Evolutionary conservation across 129 eudicot genomes (phyloP).

Genomic region (Chrysanthemum lavandulifolium): DNA sequence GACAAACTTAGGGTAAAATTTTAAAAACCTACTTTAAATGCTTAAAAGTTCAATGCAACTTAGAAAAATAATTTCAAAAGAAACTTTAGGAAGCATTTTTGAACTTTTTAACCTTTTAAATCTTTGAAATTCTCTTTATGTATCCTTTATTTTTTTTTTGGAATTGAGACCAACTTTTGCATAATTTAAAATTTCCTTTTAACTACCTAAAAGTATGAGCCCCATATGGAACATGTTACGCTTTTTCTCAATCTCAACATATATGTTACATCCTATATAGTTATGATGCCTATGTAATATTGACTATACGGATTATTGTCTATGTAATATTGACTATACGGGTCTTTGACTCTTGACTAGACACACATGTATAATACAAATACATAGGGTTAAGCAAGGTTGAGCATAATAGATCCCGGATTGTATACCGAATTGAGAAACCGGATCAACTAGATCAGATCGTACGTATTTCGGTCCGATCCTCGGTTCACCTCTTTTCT

Average conservation of each 20-base stretch:
- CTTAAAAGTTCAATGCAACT: neutral
- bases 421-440: too few species aligned
- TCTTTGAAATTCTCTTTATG: slow-evolving; percentile 14
- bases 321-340: too few species aligned
- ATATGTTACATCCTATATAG: neutral
- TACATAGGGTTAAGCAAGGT: too few species aligned
- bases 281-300: neutral
- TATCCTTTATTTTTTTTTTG: neutral
- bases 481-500: too few species aligned
- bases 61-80: neutral
- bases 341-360: too few species aligned
- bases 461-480: too few species aligned
- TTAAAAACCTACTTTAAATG: slow-evolving; percentile 11
- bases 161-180: slow-evolving; percentile 13
- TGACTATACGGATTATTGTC: too few species aligned
- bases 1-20: neutral
- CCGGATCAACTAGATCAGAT: too few species aligned
- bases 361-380: too few species aligned
- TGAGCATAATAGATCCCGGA: too few species aligned
- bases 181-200: slow-evolving; percentile 17
- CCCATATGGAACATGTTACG: slow-evolving; percentile 12
- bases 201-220: slow-evolving; percentile 17
- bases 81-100: slow-evolving; percentile 16
- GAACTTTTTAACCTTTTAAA: slow-evolving; percentile 20
- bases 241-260: slow-evolving; percentile 16